These are phyloP conservation scores for Neurospora sublineolata DNA, from an alignment of 495 filamentous ascomycete genomes.

Conservation along the genomic window DNA sequence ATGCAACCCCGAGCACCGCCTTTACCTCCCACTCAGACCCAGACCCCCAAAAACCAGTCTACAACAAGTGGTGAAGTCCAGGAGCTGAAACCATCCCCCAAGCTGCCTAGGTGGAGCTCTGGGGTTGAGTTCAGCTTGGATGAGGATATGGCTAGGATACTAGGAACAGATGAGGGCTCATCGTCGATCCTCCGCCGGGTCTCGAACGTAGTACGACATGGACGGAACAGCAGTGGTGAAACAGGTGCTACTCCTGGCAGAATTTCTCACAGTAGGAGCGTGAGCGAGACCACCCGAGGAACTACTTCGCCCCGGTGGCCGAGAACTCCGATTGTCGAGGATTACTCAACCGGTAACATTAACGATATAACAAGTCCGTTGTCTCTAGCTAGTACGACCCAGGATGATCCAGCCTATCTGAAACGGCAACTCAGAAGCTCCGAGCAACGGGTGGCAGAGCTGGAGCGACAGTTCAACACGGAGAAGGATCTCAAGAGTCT, in stretches of 20 bases:
- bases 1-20: constrained; percentile 53
- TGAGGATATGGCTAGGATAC: constrained; percentile 76
- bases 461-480: constrained; percentile 59
- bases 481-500: constrained; percentile 73
- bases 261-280: constrained; percentile 38
- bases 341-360: constrained; percentile 32
- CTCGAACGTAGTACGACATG: constrained; percentile 86
- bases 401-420: constrained; percentile 62
- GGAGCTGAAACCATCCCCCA: constrained; percentile 56
- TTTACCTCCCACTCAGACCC: constrained; percentile 41
- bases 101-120: constrained; percentile 58
- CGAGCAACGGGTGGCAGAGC: constrained; percentile 67
- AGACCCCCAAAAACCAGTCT: constrained; percentile 45
- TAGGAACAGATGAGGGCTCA: constrained; percentile 55
- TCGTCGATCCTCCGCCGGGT: constrained; percentile 75
- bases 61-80: constrained; percentile 31
- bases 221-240: constrained; percentile 67
- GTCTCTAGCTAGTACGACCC: constrained; percentile 38
- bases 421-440: constrained; percentile 71
- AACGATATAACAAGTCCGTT: constrained; percentile 67
- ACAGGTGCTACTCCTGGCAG: constrained; percentile 31
- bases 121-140: constrained; percentile 79
- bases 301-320: constrained; percentile 53
- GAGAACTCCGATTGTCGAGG: constrained; percentile 61
- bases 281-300: constrained; percentile 46